These are phyloP conservation scores for Aurifilum marmelostoma DNA, from an alignment of 2,329 filamentous ascomycete species.

Conservation along the genomic window DNA sequence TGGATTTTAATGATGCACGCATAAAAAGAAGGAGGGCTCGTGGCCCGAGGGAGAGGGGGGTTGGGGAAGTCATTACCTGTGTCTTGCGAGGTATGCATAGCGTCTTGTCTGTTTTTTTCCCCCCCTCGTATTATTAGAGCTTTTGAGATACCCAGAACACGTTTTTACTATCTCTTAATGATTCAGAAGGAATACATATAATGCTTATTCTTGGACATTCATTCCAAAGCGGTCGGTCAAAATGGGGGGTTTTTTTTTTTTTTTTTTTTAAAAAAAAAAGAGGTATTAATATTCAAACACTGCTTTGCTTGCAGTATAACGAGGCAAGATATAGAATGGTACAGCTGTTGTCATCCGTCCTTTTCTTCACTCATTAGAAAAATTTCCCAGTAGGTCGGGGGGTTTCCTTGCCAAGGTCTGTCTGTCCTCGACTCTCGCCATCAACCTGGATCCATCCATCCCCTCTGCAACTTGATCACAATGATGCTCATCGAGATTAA, in stretches of 20 bases:
- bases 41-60: no score
- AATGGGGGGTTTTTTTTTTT: no score
- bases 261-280: no score
- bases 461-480: not conserved
- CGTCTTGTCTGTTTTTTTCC: not conserved
- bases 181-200: not conserved
- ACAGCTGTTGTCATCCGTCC: no score
- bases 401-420: not conserved
- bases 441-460: not conserved
- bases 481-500: not conserved
- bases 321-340: not conserved
- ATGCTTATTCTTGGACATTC: not conserved
- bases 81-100: not conserved
- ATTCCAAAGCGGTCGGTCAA: not conserved
- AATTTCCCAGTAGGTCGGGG: not conserved
- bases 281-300: slow-evolving; percentile 14
- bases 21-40: no score
- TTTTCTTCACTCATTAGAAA: not conserved
- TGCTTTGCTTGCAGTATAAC: slow-evolving; percentile 20
- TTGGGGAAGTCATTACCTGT: not conserved
- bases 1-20: not conserved
- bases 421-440: not conserved
- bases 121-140: not conserved
- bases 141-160: slow-evolving; percentile 9
- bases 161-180: not conserved